Evolutionary conservation across 768 basidiomycete species (phyloP), one percentile per base, ranked within the genome.

Genomic region (Wakefieldia striispora): DNA sequence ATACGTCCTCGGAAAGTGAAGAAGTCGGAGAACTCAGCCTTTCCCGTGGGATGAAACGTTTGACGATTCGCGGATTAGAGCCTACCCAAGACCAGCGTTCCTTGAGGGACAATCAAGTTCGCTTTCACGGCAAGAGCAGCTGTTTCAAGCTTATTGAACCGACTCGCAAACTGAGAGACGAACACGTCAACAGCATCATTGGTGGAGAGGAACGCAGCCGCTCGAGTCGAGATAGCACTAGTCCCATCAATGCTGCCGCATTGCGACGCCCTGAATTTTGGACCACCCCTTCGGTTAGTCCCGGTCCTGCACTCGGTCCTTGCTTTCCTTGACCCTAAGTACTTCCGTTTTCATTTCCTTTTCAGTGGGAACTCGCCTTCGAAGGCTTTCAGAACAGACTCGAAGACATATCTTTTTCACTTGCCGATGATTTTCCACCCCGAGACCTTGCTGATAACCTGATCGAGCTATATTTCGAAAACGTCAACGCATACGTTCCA

Each of bases 101-200:
- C n/a, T 52, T 64, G 6, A 60, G 64, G 12, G 72, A 75, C 50
- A 74, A 73, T 50, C 68, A 73, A 50, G 71, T 75, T 43, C 63
- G 83, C 23, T 86, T 82, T 56, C 82, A 84, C 58, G 84, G 83
- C 14, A 77, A 80, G 56, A 84, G 81, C 60, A 83, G 81, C 56
- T 72, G 72, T 13, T 74, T 78, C 31, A 73, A 76, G 24, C 75
- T 85, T 12, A 75, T 85, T 19, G 78, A 77, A 39, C 70, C 74
- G 0, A 77, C 81, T 0, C 68, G 80, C 33, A 76, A 75, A 57
- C 72, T 82, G 49, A 80, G 76, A 54, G 71, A 79, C 47, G 68
- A 77, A 61, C 78, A 79, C 39, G 60, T 79, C 49, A 67, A 72
- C 42, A 76, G 77, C 14, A 51, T 66, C 14, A 58, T 50, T 4